Evolutionary conservation across 768 basidiomycete species (phyloP).

Genomic region (Phylloporus sp.): DNA sequence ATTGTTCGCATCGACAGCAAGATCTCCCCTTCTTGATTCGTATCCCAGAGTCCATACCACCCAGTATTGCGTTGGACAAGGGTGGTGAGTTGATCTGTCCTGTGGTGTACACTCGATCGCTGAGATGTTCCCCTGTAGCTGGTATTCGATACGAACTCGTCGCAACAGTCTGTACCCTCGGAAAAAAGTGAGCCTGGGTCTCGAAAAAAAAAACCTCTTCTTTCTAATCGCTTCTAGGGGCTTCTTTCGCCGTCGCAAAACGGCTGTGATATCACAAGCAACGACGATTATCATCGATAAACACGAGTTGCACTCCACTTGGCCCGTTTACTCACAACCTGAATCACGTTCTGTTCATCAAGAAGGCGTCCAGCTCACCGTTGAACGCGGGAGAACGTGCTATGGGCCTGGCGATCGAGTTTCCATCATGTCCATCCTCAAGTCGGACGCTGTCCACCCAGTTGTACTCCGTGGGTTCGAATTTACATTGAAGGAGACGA

Average conservation of each 20-base stretch:
- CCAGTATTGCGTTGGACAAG: conserved; percentile 75
- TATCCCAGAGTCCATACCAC: conserved; percentile 89
- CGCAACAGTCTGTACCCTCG: conserved; percentile 80
- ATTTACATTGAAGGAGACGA: conserved; percentile 72
- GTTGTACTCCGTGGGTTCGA: conserved; percentile 82
- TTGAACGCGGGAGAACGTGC: conserved; percentile 73
- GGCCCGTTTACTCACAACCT: conserved; percentile 84
- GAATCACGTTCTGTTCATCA: conserved; percentile 63
- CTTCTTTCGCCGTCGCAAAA: conserved; percentile 77
- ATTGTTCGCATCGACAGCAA: conserved; percentile 44
- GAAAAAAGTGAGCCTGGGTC: conserved; percentile 68
- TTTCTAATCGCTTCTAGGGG: conserved; percentile 38
- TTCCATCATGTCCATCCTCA: conserved; percentile 64
- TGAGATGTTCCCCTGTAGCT: conserved; percentile 39
- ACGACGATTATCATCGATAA: conserved; percentile 84
- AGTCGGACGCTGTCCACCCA: conserved; percentile 64
- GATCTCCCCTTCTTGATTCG: conserved; percentile 89
- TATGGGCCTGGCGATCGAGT: conserved; percentile 86
- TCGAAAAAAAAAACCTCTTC: neutral
- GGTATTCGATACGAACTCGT: conserved; percentile 90
- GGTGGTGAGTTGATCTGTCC: conserved; percentile 44
- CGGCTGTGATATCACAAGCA: conserved; percentile 60
- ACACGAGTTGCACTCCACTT: conserved; percentile 89
- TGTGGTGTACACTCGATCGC: neutral
- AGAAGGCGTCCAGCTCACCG: conserved; percentile 70